Base-by-base conservation (phyloP, 768 basidiomycete genomes). In the Paxillus ammoniavirescens region DNA sequence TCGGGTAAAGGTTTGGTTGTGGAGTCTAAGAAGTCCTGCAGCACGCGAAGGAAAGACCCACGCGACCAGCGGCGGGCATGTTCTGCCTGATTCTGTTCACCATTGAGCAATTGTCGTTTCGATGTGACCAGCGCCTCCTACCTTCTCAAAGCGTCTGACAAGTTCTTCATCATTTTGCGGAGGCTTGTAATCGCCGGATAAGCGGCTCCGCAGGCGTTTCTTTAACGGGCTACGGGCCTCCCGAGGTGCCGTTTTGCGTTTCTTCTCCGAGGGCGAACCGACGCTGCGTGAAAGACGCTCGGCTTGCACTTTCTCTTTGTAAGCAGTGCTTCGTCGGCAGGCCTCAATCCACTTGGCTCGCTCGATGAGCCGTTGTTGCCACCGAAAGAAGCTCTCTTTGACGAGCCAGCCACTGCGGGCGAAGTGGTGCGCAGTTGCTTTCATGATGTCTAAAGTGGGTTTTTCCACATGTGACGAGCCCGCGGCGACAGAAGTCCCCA, bases 31-130 rank as follows among this genome's bases (percentile, higher is more conserved):
- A 68, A 54, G 71, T 67, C 47, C 76, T 26, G 52, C 1, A 72
- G 49, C 2, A 60, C 51, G 33, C 31, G 65, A 7, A 89, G 75
- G 72, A 91, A 91, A 0, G 90, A 83, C 13, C 86, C 86, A 45
- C 75, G 77, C 0, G 86, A 82, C 91, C 91, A 93, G 37, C 89
- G 82, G 12, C 77, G 78, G 57, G 82, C 79, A 54, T 89, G 82
- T 54, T 87, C 84, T 68, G 81, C 79, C 53, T 86, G 81, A 59
- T 89, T 91, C 89, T 91, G 65, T 57, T 33, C 28, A 55, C 57
- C 30, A 42, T 42, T 59, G 53, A 61, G 51, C 56, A 31, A 23
- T 38, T 13, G 0, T 35, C 13, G 15, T 15, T 5, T 49, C 14
- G 36, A 28, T 35, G 30, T 5, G n/a, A 40, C 13, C 13, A 12